Base-by-base conservation (phyloP, 2,329 filamentous ascomycete species). In the Hypoxylon sp. region DNA sequence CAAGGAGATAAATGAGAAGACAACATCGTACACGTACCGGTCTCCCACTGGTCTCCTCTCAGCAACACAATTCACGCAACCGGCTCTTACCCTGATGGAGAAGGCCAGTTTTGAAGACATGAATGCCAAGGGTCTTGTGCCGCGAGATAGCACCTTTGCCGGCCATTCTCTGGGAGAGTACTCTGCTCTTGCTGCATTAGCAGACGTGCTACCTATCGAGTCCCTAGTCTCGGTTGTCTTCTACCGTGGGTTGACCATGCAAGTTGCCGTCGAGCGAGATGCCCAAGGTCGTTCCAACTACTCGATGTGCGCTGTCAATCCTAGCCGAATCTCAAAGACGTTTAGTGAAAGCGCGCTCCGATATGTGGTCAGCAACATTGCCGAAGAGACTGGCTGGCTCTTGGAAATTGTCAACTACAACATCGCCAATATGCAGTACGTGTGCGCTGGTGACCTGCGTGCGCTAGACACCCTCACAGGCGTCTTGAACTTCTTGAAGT, bases 121-220 rank as follows among this genome's bases (percentile, higher is more conserved):
- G 96, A 93, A 93, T 76, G 87, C 93, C 74, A 98, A 97, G 86
- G 96, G 96, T 66, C 88, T 99, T 32, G 95, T 99, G 30, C 93
- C 97, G 73, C 87, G 93, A 64, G 95, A 98, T 83, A 97, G 93
- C 86, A 97, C 92, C 71, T 99, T 99, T 78, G 96, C 96, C 12
- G 96, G 96, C 71, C 96, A 99, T 84, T 99, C 96, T 0, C 89
- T 99, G 20, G 96, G 96, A 80, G 96, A 99, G 83, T 99, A 99
- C 84, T 97, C 94, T 68, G 96, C 96, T 8, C 89, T 99, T 68
- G 96, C 96, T 68, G 96, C 96, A 11, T 86, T 99, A 65, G 96
- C 96, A 9, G 95, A 99, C 76, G 96, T 99, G 77, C 97, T 99
- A 93, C 96, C 96, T n/a, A 99, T 99, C 75, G 96, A 99, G 84